A percentile compares a stretch with the other conserved stretches of the same genome.
phyloP scores from a whole-genome alignment of 106 monocot species.

The Dioscorea zingiberensis region DNA sequence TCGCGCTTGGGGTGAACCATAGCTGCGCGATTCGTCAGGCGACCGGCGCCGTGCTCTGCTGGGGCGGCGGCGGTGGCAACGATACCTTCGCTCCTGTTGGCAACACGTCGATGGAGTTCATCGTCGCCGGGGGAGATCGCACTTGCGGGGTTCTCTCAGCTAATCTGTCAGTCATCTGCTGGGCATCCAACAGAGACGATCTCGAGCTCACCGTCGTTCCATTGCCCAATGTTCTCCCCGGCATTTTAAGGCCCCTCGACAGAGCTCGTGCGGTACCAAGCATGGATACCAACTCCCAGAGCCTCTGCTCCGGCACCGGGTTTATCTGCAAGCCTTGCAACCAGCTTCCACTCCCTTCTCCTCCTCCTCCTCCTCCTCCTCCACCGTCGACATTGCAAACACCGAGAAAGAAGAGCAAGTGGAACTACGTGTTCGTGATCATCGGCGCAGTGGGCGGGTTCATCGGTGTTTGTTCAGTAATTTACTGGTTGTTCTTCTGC shows the following conservation, averaged over 20 bases:
- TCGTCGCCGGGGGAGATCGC: constrained; percentile 67
- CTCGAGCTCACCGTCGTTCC: constrained; percentile 11
- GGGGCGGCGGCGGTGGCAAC: constrained; percentile 58
- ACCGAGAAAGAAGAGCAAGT: constrained; percentile 13
- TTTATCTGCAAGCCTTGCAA: constrained; percentile 34
- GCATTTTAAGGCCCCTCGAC: constrained; percentile 33
- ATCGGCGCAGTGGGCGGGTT: constrained; percentile 55
- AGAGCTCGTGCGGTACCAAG: constrained; percentile 40
- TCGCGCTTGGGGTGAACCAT: constrained; percentile 60
- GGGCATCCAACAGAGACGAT: constrained; percentile 26
- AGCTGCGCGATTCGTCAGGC: constrained; percentile 53
- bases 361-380: constrained; percentile 5
- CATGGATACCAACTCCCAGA: constrained; percentile 19
- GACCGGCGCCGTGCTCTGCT: constrained; percentile 50
- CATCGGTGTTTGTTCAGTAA: constrained; percentile 37
- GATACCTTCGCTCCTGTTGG: constrained; percentile 15
- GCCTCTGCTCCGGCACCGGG: constrained; percentile 44
- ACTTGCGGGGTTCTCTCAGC: constrained; percentile 58
- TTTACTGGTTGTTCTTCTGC: constrained; percentile 29
- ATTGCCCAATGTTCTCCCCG: constrained; percentile 57
- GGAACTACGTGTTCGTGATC: constrained; percentile 36
- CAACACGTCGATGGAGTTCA: constrained; percentile 30
- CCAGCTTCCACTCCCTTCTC: neutral
- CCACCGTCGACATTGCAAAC: constrained; percentile 2
- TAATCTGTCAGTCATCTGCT: constrained; percentile 70